Conservation (phyloP, 2,329 filamentous ascomycete genomes). For the Verticillium albo-atrum region DNA sequence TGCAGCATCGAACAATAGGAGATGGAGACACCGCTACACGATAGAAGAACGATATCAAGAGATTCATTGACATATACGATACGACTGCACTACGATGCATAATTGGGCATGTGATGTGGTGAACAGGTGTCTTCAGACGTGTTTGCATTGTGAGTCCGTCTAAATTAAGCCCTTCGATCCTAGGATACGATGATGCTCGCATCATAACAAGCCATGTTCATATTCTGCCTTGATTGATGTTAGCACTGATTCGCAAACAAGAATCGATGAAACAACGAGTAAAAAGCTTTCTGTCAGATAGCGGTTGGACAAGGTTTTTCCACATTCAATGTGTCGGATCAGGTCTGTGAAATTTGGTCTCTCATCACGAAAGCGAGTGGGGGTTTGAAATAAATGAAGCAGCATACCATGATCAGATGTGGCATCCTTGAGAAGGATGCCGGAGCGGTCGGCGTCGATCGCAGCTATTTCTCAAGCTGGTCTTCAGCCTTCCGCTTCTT, state of each 20-base stretch:
- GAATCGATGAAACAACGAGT: neutral
- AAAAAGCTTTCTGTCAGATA: constrained; percentile 42
- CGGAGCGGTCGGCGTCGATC: neutral
- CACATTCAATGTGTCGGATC: constrained; percentile 68
- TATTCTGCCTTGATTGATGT: neutral
- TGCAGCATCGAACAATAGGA: too few species aligned
- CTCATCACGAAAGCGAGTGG: constrained; percentile 61
- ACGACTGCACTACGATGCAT: too few species aligned
- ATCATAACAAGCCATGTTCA: neutral
- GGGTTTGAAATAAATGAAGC: constrained; percentile 7
- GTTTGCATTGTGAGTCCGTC: too few species aligned
- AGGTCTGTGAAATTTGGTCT: constrained; percentile 73
- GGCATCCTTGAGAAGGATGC: neutral
- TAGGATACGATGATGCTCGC: neutral
- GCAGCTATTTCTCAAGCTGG: constrained; percentile 11
- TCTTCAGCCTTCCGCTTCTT: constrained; percentile 45
- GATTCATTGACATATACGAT: too few species aligned
- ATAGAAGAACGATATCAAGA: too few species aligned
- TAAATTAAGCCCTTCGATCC: neutral
- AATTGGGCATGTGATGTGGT: too few species aligned
- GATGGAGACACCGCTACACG: too few species aligned
- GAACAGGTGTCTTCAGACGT: too few species aligned
- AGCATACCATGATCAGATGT: neutral
- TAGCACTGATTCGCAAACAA: neutral
- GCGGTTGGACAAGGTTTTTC: constrained; percentile 75